Conservation (phyloP, 768 basidiomycete species). For the Boletus speciosus region DNA sequence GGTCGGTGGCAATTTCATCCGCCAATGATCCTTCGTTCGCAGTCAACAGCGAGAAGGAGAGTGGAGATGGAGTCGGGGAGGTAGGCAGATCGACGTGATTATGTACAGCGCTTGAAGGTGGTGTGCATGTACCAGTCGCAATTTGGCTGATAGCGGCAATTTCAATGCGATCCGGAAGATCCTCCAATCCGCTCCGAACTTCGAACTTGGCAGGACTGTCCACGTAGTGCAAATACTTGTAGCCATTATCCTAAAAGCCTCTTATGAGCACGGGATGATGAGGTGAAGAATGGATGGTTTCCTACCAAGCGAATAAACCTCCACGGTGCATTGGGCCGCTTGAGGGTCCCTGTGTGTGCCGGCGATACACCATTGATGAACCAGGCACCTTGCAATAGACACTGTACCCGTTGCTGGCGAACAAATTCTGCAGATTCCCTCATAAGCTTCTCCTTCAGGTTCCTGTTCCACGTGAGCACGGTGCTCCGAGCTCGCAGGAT, state of each 20-base stretch:
- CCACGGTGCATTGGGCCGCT: constrained; percentile 69
- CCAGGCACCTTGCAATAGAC: constrained; percentile 87
- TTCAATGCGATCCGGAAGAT: constrained; percentile 85
- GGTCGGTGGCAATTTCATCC: constrained; percentile 75
- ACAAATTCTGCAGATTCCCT: constrained; percentile 91
- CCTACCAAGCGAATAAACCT: constrained; percentile 81
- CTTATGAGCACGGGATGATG: background rate
- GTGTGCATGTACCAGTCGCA: constrained; percentile 66
- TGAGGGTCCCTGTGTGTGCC: constrained; percentile 38
- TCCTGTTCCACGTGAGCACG: constrained; percentile 43
- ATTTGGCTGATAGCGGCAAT: constrained; percentile 77
- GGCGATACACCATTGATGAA: constrained; percentile 76
- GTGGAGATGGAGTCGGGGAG: constrained; percentile 55
- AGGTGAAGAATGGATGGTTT: background rate
- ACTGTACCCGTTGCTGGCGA: constrained; percentile 82
- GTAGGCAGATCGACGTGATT: constrained; percentile 60
- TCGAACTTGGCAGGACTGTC: constrained; percentile 79
- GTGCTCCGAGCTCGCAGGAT: background rate
- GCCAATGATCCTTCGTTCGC: constrained; percentile 69
- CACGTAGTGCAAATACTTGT: constrained; percentile 81
- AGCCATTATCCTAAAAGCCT: constrained; percentile 61
- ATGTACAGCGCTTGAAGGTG: constrained; percentile 61
- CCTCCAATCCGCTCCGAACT: constrained; percentile 77
- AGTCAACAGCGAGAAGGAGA: constrained; percentile 76
- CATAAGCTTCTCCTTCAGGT: constrained; percentile 79